A percentile compares a stretch with the other conserved stretches of the same genome.
Conservation (phyloP, 768 basidiomycete genomes). For the Pulveroboletus frians region DNA sequence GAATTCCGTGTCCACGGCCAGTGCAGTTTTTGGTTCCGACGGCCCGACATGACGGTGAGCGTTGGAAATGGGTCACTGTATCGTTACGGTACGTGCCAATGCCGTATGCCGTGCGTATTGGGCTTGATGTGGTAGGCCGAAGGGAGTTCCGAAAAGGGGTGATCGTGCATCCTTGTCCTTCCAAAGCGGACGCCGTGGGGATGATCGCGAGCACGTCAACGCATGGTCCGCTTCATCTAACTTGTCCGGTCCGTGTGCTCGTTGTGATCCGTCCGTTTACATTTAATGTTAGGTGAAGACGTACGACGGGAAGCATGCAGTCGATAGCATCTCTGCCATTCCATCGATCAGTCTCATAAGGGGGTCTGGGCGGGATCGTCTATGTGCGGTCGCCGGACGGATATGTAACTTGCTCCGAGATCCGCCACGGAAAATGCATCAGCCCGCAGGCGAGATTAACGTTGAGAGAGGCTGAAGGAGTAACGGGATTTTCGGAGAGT, state of each 20-base stretch:
- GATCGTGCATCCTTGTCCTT: conserved; percentile 23
- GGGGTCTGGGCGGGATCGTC: background rate
- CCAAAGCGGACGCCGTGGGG: conserved; percentile 13
- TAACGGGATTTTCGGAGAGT: conserved; percentile 13
- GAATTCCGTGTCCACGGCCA: background rate
- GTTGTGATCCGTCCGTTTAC: conserved; percentile 9
- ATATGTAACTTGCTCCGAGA: conserved; percentile 8
- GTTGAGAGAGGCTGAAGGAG: conserved; percentile 10
- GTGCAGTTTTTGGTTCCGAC: background rate
- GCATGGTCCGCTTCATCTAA: background rate
- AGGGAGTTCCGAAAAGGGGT: conserved; percentile 4
- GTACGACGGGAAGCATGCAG: background rate
- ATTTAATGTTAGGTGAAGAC: conserved; percentile 1
- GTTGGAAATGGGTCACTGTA: conserved; percentile 2
- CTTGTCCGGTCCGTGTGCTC: conserved; percentile 1
- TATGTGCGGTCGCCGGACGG: background rate
- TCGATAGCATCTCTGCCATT: background rate
- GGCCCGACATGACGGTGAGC: background rate
- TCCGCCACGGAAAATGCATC: conserved; percentile 8
- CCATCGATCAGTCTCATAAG: background rate
- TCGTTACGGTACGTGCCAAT: conserved; percentile 7
- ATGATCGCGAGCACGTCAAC: conserved; percentile 14
- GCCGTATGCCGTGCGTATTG: conserved; percentile 7
- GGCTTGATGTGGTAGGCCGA: background rate
- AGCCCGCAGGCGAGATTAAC: conserved; percentile 24